Percentiles rank a stretch among this genome's conserved stretches.
Evolutionary conservation across 1,284 basidiomycete species (phyloP).

Genomic region (Pyrrhoderma lamaoense): DNA sequence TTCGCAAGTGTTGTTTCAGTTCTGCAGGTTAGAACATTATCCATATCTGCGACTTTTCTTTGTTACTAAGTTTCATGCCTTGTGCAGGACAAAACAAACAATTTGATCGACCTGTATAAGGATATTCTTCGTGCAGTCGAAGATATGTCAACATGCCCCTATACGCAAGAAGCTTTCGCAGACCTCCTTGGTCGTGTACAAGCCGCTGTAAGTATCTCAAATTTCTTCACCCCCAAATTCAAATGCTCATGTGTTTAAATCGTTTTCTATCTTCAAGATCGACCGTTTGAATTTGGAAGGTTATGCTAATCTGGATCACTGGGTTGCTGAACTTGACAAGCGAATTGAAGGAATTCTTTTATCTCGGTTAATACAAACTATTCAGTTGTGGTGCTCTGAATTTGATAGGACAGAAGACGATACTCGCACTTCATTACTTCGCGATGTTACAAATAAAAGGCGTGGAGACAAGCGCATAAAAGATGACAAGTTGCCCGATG

Average conservation of each 20-base stretch:
- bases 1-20: constrained; percentile 90
- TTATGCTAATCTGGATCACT: constrained; percentile 95
- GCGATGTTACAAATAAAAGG: constrained; percentile 55
- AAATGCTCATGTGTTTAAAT: constrained; percentile 1
- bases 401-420: constrained; percentile 73
- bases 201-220: constrained; percentile 54
- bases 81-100: constrained; percentile 85
- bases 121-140: constrained; percentile 82
- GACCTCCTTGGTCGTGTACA: constrained; percentile 79
- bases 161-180: constrained; percentile 76
- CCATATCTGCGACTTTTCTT: constrained; percentile 76
- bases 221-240: not conserved
- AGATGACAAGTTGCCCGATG: constrained; percentile 58
- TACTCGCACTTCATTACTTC: constrained; percentile 41
- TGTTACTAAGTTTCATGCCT: constrained; percentile 57
- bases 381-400: constrained; percentile 82
- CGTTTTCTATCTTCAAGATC: constrained; percentile 42
- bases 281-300: constrained; percentile 94
- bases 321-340: constrained; percentile 86
- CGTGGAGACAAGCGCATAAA: constrained; percentile 57
- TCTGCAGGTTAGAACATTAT: constrained; percentile 52
- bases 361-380: constrained; percentile 72
- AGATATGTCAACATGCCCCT: constrained; percentile 82
- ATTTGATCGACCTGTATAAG: constrained; percentile 85
- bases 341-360: constrained; percentile 80